Conservation (phyloP, 306 rosid genomes). For the Casuarina glauca region DNA sequence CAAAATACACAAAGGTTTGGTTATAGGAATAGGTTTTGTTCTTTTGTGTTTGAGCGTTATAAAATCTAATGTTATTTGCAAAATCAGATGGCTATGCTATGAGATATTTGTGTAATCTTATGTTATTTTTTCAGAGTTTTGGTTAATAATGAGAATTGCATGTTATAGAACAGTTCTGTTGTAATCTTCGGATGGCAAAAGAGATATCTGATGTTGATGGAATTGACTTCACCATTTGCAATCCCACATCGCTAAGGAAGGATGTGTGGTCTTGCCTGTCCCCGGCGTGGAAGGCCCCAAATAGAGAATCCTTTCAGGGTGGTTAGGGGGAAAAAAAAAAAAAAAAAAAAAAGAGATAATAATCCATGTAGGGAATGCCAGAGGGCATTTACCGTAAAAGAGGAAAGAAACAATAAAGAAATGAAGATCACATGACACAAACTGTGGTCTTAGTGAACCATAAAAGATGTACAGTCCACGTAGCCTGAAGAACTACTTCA, state of each 20-base stretch:
- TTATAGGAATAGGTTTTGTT: not conserved
- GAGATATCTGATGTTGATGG: too few species aligned
- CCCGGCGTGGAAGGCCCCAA: too few species aligned
- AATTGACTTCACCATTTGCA: too few species aligned
- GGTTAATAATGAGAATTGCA: not conserved
- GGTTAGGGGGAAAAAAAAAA: not conserved
- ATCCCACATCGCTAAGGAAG: too few species aligned
- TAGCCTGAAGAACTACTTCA: conserved; percentile 10
- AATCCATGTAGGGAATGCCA: not conserved
- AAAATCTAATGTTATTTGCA: too few species aligned
- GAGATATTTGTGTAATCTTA: not conserved
- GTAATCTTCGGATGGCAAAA: too few species aligned
- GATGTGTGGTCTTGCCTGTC: too few species aligned
- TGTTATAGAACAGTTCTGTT: not conserved
- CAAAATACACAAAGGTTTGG: not conserved
- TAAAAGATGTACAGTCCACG: not conserved
- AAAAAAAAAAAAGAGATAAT: not conserved
- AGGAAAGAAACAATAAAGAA: too few species aligned
- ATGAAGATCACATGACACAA: not conserved
- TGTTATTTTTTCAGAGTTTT: not conserved
- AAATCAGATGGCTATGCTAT: not conserved
- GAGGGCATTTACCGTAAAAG: not conserved
- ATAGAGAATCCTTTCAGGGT: too few species aligned
- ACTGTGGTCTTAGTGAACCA: not conserved
- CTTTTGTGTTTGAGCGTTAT: too few species aligned